A percentile compares a stretch with the other conserved stretches of the same genome.
These are phyloP conservation scores for Gracilaria gracilis DNA, from an alignment of 23 red algal species.

Conservation along the genomic window DNA sequence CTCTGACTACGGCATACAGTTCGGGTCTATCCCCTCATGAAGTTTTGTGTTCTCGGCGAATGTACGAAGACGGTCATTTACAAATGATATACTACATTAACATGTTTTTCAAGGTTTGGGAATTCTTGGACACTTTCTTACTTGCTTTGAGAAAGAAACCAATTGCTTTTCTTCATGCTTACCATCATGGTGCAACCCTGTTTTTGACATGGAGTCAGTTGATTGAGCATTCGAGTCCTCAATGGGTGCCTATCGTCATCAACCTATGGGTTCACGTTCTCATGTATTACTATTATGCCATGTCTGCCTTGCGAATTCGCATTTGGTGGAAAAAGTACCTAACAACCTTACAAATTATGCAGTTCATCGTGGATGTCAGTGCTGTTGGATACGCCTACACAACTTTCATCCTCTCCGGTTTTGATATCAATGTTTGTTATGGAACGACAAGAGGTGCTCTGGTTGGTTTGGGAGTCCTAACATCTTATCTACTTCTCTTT, in stretches of 20 bases:
- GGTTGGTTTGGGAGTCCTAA: conserved; percentile 82
- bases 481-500: conserved; percentile 97
- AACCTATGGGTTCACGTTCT: conserved; percentile 97
- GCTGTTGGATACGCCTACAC: conserved; percentile 87
- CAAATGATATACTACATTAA: conserved; percentile 99
- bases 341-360: conserved; percentile 89
- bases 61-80: conserved; percentile 89
- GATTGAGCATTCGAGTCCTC: conserved; percentile 91
- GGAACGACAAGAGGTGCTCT: conserved; percentile 88
- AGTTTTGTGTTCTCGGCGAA: conserved; percentile 75
- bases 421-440: conserved; percentile 79
- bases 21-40: conserved; percentile 72
- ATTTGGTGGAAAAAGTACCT: conserved; percentile 98
- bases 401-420: conserved; percentile 81
- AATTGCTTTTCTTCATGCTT: conserved; percentile 92
- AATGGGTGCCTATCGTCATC: conserved; percentile 97
- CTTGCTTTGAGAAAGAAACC: conserved; percentile 88
- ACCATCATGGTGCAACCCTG: conserved; percentile 98
- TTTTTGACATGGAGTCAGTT: conserved; percentile 92
- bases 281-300: conserved; percentile 99
- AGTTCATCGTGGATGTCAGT: conserved; percentile 92
- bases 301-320: conserved; percentile 80
- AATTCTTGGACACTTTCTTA: conserved; percentile 95
- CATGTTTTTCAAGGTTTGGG: conserved; percentile 96
- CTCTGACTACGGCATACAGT: conserved; percentile 36